phyloP scores from a whole-genome alignment of 2,329 filamentous ascomycete genomes.

The Fusarium miscanthi region DNA sequence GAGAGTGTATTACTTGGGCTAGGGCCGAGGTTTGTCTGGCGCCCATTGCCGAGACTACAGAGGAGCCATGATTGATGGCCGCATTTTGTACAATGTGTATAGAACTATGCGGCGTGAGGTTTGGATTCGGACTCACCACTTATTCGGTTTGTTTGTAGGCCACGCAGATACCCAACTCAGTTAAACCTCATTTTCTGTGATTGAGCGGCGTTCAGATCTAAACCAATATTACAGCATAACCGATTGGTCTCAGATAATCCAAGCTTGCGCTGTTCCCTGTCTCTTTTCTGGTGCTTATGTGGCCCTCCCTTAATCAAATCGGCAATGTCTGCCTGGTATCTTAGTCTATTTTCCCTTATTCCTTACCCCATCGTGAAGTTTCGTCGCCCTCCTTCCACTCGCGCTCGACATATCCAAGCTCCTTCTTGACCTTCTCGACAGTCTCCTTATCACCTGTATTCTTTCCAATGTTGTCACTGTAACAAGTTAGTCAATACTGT shows the following conservation, averaged over 20 bases:
- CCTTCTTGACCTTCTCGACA: constrained; percentile 84
- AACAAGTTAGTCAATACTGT: constrained; percentile 22
- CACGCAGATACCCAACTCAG: constrained; percentile 5
- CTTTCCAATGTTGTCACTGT: constrained; percentile 84
- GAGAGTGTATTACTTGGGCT: constrained; percentile 35
- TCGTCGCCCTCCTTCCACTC: constrained; percentile 88
- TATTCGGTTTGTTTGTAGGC: not conserved
- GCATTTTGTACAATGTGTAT: not conserved
- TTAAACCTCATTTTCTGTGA: not conserved
- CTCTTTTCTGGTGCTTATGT: not conserved
- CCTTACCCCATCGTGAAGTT: constrained; percentile 79
- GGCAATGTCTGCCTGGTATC: constrained; percentile 23
- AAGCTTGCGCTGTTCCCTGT: not conserved
- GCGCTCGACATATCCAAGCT: constrained; percentile 87
- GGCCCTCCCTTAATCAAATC: not conserved
- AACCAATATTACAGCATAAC: not conserved
- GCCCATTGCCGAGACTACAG: not conserved
- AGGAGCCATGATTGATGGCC: not conserved
- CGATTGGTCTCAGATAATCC: not conserved
- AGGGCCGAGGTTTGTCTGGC: constrained; percentile 30
- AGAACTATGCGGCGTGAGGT: not conserved
- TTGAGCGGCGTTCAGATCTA: not conserved
- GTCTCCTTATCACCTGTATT: constrained; percentile 89
- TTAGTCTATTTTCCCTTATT: constrained; percentile 27
- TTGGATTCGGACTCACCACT: not conserved